Conservation (phyloP, 768 basidiomycete species). For the Lenzites betulinus region DNA sequence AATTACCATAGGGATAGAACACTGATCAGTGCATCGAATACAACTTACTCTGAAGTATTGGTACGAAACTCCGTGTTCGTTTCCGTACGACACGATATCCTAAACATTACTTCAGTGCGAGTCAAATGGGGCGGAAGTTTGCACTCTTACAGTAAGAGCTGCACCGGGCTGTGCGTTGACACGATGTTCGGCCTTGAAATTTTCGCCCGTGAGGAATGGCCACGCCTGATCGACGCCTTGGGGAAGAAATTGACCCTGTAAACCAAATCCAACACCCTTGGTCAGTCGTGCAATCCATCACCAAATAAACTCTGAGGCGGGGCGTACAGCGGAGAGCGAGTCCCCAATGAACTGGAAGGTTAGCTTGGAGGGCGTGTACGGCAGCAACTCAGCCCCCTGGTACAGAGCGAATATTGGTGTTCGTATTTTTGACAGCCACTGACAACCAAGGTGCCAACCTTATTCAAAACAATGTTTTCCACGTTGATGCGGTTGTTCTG, state of each 20-base stretch:
- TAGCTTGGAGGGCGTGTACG: slow-evolving; percentile 47
- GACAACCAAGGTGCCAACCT: slow-evolving; percentile 30
- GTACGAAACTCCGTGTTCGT: slow-evolving; percentile 52
- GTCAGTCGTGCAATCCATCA: neutral
- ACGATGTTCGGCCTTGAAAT: slow-evolving; percentile 53
- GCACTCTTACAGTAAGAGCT: slow-evolving; percentile 42
- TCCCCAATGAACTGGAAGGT: slow-evolving; percentile 61
- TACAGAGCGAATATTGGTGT: neutral
- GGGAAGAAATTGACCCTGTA: slow-evolving; percentile 55
- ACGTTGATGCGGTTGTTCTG: slow-evolving; percentile 59
- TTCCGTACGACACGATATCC: slow-evolving; percentile 55
- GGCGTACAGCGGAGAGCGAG: slow-evolving; percentile 51
- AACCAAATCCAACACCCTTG: slow-evolving; percentile 4
- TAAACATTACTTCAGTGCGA: slow-evolving; percentile 17
- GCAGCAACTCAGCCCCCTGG: slow-evolving; percentile 51
- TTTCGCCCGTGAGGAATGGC: slow-evolving; percentile 53
- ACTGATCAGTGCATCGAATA: neutral
- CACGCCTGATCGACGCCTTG: slow-evolving; percentile 58
- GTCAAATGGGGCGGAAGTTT: neutral
- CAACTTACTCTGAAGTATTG: slow-evolving; percentile 50
- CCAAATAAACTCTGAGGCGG: neutral
- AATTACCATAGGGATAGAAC: neutral
- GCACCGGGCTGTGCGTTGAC: slow-evolving; percentile 59
- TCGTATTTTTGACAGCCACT: neutral
- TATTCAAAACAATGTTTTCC: slow-evolving; percentile 47